Evolutionary conservation across 208 protist species (phyloP), one percentile per base, ranked within the genome.

Genomic region (Acanthamoeba healyi): DNA sequence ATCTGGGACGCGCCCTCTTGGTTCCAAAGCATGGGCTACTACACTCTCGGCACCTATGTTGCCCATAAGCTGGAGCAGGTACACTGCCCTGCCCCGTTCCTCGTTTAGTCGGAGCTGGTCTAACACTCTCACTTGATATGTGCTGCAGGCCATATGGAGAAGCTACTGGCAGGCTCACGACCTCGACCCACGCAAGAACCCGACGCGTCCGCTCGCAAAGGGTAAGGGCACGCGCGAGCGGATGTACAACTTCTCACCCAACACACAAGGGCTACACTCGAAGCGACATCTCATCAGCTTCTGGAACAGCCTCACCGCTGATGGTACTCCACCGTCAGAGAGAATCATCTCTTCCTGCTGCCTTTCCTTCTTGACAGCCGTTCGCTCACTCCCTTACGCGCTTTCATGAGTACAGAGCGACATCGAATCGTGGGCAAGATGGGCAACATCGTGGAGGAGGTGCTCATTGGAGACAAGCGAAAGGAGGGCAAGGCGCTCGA

Each of bases 1-100:
- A 63, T 93, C 29, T 93, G 88, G 88, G 88, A 93, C 24, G 34
- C 12, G 19, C 88, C 88, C 42, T 58, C 88, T 0, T 93, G 88
- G 88, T 93, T 93, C 49, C 24, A 74, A 40, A 38, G 65, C 65
- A 93, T 93, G 88, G 88, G 88, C 63, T 93, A 56, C 46, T 93
- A 93, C 88, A 93, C 46, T 15, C 88, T 93, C 51, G 88, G 88
- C 40, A 93, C 88, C 38, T 93, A 93, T n/a, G 65, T 93, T 0
- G 56, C 88, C 3, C 63, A 74, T 40, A 93, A 93, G 88, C 88
- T 93, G 26, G 88, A 93, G 65, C 88, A 93, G 82, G 82, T 89
- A 70, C 34, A 46, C 36, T 72, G 4, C 63, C 34, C 34, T 42
- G 6, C 40, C 4, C 24, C 12, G 34, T 54, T 5, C 12, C 5